These are phyloP conservation scores for Arthrobotrys conoides DNA, from an alignment of 2,329 filamentous ascomycete genomes.

Conservation along the genomic window DNA sequence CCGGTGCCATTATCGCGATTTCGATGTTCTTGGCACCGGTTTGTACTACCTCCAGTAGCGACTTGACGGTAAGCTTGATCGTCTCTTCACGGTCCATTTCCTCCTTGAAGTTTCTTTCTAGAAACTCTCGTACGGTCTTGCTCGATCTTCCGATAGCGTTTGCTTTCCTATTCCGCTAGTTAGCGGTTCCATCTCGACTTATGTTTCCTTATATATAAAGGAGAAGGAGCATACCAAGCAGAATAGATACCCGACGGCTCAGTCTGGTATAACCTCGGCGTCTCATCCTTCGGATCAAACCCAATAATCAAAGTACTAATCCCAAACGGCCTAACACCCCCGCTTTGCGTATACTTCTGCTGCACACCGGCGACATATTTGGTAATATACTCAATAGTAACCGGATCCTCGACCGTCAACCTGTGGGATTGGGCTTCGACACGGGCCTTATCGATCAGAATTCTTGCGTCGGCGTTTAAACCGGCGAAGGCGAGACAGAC, in stretches of 20 bases:
- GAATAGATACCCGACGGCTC: constrained; percentile 99
- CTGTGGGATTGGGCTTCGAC: constrained; percentile 98
- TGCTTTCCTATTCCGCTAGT: constrained; percentile 81
- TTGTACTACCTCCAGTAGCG: constrained; percentile 95
- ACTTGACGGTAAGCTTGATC: constrained; percentile 98
- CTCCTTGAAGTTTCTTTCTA: constrained; percentile 98
- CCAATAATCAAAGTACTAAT: constrained; percentile 98
- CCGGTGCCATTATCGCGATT: constrained; percentile 97
- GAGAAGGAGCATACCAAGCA: constrained; percentile 79
- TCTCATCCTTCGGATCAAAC: constrained; percentile 94
- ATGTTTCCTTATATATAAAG: constrained; percentile 1
- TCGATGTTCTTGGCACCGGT: constrained; percentile 99
- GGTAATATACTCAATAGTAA: constrained; percentile 99
- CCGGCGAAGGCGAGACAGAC: constrained; percentile 97
- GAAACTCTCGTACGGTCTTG: constrained; percentile 98
- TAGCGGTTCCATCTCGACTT: constrained; percentile 21
- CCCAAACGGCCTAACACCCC: constrained; percentile 97
- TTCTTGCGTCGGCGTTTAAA: constrained; percentile 96
- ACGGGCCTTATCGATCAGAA: constrained; percentile 97
- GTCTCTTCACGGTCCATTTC: constrained; percentile 97
- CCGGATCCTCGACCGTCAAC: constrained; percentile 95
- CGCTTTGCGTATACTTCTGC: constrained; percentile 98
- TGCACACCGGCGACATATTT: constrained; percentile 96
- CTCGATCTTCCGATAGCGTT: constrained; percentile 98
- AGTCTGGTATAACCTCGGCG: constrained; percentile 93